Evolutionary conservation across 768 basidiomycete genomes (phyloP), one percentile per base, ranked within the genome.

Genomic region (Tricholoma sp.): DNA sequence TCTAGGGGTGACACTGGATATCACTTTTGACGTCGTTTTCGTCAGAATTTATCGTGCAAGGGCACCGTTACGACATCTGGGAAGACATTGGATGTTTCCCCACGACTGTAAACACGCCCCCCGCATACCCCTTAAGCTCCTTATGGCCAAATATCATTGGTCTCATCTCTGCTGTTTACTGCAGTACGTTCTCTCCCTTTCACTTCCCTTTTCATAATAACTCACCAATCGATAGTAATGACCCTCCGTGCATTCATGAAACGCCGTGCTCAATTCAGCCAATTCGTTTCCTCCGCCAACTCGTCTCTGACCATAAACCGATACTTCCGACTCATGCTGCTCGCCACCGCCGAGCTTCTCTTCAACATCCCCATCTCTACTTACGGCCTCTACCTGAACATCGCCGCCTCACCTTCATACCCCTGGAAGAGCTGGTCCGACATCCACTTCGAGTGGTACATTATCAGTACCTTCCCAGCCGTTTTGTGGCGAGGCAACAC

Each of bases 61-160:
- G 81, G 8, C 83, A 85, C 67, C 79, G 83, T 5, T 86, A 76
- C 67, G 71, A 85, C 62, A 82, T 87, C 50, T 77, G 72, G 55
- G 83, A 84, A 63, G 77, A 84, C 54, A 59, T 84, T 16, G 84
- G 84, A 5, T 86, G 85, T 67, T 76, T 66, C 50, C 81, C 82
- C 2, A 71, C 69, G 35, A 76, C 75, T 5, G 83, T 78, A 68
- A 74, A 78, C 61, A 79, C 81, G 0, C 71, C 74, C 24, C 68
- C 75, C 4, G 75, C 79, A 1, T 70, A 76, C 52, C 66, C 76
- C 14, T 63, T 86, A 21, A 75, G 79, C 24, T 76, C 65, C 61
- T 56, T 74, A 54, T 77, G 72, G 59, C 76, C 75, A 4, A 53
- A 52, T 29, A 37, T 74, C 22, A 74, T 81, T 41, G 77, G 74